Percentiles rank a stretch among this genome's conserved stretches.
Evolutionary conservation across 768 basidiomycete genomes (phyloP).

Genomic region (Cyathus striatus): DNA sequence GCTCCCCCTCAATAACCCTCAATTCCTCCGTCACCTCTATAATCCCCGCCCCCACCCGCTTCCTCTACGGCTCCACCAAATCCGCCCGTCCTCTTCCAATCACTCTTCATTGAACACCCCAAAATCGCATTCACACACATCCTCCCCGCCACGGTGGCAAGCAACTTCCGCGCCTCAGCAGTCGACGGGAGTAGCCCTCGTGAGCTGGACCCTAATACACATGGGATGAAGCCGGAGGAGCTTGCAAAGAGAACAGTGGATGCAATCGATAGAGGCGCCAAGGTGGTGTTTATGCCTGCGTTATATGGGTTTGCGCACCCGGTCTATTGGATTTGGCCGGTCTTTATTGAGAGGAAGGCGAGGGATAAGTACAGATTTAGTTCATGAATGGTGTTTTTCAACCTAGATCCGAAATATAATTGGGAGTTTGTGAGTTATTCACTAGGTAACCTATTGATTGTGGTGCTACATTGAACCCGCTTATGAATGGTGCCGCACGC

Average conservation of each 20-base stretch:
- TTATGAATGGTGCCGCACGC: too few relatives aligned
- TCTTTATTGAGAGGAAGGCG: slow-evolving; percentile 51
- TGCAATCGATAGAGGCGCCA: slow-evolving; percentile 56
- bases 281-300: slow-evolving; percentile 53
- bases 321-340: slow-evolving; percentile 62
- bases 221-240: slow-evolving; percentile 51
- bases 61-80: slow-evolving; percentile 83
- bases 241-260: slow-evolving; percentile 58
- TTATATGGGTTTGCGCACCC: slow-evolving; percentile 43
- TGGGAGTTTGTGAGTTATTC: too few relatives aligned
- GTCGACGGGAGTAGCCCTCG: slow-evolving; percentile 50
- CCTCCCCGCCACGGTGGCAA: slow-evolving; percentile 69
- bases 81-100: slow-evolving; percentile 76
- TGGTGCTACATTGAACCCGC: too few relatives aligned
- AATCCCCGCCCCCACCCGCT: slow-evolving; percentile 81
- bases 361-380: slow-evolving; percentile 61
- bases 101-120: slow-evolving; percentile 78
- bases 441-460: too few relatives aligned
- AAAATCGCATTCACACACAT: slow-evolving; percentile 55
- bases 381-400: too few relatives aligned
- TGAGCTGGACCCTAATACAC: slow-evolving; percentile 49
- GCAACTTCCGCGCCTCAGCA: slow-evolving; percentile 75
- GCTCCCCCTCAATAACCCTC: slow-evolving; percentile 69
- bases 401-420: too few relatives aligned
- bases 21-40: slow-evolving; percentile 74